Conservation (phyloP, 2,329 filamentous ascomycete genomes). For the Pseudogymnoascus sp. region DNA sequence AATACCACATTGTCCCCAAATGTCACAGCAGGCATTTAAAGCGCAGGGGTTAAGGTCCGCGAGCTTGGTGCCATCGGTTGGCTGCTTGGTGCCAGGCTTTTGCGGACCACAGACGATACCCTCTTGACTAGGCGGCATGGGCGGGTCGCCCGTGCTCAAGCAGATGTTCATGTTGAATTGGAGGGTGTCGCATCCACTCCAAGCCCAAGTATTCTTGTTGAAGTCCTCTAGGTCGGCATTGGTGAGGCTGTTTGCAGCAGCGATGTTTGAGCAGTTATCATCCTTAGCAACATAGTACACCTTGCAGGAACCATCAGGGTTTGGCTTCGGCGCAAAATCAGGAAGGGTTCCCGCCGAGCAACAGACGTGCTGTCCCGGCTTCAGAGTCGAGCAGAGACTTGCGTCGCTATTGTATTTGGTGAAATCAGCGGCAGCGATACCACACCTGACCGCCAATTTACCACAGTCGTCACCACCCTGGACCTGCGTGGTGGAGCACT, state of each 20-base stretch:
- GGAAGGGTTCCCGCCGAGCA: conserved; percentile 31
- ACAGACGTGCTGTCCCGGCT: conserved; percentile 29
- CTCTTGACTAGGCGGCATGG: conserved; percentile 35
- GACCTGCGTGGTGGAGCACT: conserved; percentile 32
- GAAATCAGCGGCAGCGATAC: conserved; percentile 32
- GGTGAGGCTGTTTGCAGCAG: conserved; percentile 29
- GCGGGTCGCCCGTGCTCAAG: conserved; percentile 35
- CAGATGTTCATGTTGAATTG: conserved; percentile 33
- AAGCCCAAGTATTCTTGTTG: conserved; percentile 42
- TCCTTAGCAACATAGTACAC: conserved; percentile 30
- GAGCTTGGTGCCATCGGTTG: conserved; percentile 31
- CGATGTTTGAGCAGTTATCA: conserved; percentile 35
- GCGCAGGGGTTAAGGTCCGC: conserved; percentile 42
- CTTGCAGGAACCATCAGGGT: conserved; percentile 34
- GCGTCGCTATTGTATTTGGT: conserved; percentile 28
- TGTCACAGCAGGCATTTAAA: conserved; percentile 39
- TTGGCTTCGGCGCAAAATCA: conserved; percentile 28
- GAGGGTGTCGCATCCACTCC: conserved; percentile 35
- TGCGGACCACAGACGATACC: conserved; percentile 43
- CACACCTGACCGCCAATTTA: conserved; percentile 34
- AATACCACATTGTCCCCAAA: conserved; percentile 37
- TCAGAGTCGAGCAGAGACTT: conserved; percentile 27
- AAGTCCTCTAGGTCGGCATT: conserved; percentile 32
- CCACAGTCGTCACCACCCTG: conserved; percentile 35
- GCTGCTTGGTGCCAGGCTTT: conserved; percentile 34